phyloP scores from a whole-genome alignment of 805 yeast genomes.

The Suhomyces sp. region DNA sequence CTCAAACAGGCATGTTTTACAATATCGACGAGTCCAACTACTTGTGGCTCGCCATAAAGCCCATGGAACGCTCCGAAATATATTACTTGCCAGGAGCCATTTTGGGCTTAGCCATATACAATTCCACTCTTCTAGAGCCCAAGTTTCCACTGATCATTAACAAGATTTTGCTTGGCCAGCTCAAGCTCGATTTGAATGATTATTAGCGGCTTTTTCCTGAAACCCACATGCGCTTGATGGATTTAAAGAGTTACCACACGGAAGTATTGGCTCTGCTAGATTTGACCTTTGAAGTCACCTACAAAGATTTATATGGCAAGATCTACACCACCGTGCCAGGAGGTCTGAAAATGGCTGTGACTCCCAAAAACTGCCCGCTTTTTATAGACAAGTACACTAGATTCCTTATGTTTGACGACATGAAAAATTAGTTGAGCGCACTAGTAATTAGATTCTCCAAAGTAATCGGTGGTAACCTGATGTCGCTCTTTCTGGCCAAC shows the following conservation, averaged over 20 bases:
- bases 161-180: constrained; percentile 60
- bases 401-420: constrained; percentile 56
- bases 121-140: constrained; percentile 81
- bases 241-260: constrained; percentile 21
- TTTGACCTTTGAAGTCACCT: constrained; percentile 59
- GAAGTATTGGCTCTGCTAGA: constrained; percentile 45
- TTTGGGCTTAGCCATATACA: constrained; percentile 86
- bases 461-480: constrained; percentile 77
- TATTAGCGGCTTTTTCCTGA: constrained; percentile 67
- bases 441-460: constrained; percentile 69
- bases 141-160: constrained; percentile 74
- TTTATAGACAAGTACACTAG: constrained; percentile 64
- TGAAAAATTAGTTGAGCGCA: constrained; percentile 50
- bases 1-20: constrained; percentile 62
- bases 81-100: constrained; percentile 82
- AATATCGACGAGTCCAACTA: constrained; percentile 65
- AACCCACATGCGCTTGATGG: constrained; percentile 41
- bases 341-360: constrained; percentile 59
- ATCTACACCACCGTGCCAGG: constrained; percentile 42
- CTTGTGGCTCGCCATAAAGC: constrained; percentile 69
- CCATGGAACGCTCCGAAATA: constrained; percentile 46
- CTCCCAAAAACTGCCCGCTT: constrained; percentile 50
- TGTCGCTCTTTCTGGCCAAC: constrained; percentile 74
- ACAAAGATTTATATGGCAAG: constrained; percentile 47
- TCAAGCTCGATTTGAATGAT: constrained; percentile 57